Percentiles rank a stretch among this genome's conserved stretches.
phyloP scores from a whole-genome alignment of 176 grass and related monocot genomes.

The Melocanna baccifera region DNA sequence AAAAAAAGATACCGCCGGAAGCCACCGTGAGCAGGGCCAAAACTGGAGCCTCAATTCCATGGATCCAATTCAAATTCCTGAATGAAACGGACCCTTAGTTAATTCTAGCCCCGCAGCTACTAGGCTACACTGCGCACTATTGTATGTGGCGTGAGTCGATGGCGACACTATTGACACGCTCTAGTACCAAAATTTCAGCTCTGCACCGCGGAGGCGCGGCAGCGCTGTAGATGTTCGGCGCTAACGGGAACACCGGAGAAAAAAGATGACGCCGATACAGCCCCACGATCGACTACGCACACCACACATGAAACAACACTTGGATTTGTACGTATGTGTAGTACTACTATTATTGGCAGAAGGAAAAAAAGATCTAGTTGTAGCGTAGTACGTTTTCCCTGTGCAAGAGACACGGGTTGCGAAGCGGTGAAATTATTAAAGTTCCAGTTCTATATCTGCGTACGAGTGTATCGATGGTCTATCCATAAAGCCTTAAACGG shows the following conservation, averaged over 20 bases:
- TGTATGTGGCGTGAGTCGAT: background rate
- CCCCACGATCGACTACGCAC: background rate
- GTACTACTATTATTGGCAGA: background rate
- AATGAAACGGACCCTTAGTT: background rate
- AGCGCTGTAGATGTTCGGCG: background rate
- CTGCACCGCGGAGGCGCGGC: too few relatives aligned
- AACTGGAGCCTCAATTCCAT: background rate
- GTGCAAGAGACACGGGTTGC: background rate
- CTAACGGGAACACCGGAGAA: background rate
- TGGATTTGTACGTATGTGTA: background rate
- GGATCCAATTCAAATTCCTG: background rate
- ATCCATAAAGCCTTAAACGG: background rate
- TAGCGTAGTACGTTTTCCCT: background rate
- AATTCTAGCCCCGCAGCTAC: too few relatives aligned
- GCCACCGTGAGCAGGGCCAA: too few relatives aligned
- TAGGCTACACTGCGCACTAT: background rate
- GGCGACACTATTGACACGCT: background rate
- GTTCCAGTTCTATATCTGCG: background rate
- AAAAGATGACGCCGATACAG: background rate
- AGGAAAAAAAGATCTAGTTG: background rate
- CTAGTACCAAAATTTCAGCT: background rate
- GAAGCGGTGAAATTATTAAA: background rate
- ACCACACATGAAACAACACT: background rate
- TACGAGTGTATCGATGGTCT: background rate
- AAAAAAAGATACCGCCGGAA: too few relatives aligned